phyloP scores from a whole-genome alignment of 2,329 filamentous ascomycete genomes.

The Fonsecaea monophora region DNA sequence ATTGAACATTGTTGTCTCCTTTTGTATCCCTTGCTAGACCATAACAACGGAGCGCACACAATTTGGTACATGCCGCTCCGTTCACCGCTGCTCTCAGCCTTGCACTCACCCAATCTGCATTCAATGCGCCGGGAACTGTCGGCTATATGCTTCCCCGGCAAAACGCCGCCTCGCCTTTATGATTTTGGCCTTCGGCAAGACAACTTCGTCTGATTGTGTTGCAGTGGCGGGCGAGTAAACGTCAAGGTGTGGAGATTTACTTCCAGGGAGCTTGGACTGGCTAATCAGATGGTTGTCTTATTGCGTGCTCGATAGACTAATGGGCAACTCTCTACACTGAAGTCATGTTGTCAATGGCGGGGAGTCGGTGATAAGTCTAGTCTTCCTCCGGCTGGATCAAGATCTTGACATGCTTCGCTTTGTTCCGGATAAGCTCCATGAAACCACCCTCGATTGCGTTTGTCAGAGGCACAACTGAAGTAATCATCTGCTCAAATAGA shows the following conservation, averaged over 20 bases:
- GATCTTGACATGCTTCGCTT: constrained; percentile 69
- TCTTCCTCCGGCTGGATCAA: constrained; percentile 50
- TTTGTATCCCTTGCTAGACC: neutral
- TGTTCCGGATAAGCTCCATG: constrained; percentile 63
- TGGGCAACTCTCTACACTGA: neutral
- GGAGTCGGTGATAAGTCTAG: neutral
- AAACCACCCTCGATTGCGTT: constrained; percentile 64
- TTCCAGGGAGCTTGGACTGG: neutral
- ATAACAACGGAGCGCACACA: neutral
- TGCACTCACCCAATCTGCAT: neutral
- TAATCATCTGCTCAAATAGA: constrained; percentile 62
- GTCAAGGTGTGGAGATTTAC: neutral
- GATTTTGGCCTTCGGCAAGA: constrained; percentile 17
- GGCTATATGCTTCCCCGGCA: constrained; percentile 14
- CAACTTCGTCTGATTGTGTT: neutral
- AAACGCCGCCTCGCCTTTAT: constrained; percentile 17
- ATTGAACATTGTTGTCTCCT: neutral
- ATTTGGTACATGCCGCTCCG: neutral
- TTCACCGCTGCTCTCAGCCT: constrained; percentile 6
- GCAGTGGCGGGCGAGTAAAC: neutral
- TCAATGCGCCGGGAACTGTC: neutral
- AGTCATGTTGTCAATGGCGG: neutral
- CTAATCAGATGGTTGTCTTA: neutral
- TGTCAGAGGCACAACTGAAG: constrained; percentile 62
- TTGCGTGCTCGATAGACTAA: neutral